Conservation (phyloP, 345 rosid genomes). For the Dimocarpus longan region DNA sequence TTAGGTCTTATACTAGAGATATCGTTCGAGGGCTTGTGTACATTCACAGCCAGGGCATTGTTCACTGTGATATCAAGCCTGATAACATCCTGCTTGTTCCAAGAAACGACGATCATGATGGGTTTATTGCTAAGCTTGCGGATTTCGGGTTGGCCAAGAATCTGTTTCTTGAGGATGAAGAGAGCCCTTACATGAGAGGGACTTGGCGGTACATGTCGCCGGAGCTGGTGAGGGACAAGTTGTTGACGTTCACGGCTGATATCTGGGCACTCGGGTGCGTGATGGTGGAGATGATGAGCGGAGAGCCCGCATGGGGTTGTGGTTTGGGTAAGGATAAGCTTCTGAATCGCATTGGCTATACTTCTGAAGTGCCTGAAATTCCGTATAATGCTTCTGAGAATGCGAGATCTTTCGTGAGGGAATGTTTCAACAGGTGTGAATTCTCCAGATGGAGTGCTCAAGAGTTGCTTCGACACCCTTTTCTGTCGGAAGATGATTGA, state of each 20-base stretch:
- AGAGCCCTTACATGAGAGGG: background rate
- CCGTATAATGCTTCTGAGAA: background rate
- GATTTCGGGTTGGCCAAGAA: constrained; percentile 13
- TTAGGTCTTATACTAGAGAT: background rate
- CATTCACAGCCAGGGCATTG: background rate
- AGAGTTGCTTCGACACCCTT: background rate
- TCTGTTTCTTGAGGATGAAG: background rate
- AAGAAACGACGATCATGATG: background rate
- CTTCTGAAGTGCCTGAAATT: background rate
- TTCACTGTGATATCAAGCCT: constrained; percentile 11
- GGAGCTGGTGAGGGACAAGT: background rate
- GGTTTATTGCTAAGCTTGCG: background rate
- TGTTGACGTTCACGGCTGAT: background rate
- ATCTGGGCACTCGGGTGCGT: background rate
- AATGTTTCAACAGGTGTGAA: background rate
- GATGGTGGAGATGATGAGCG: background rate
- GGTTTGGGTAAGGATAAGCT: background rate
- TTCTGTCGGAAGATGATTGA: background rate
- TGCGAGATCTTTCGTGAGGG: background rate
- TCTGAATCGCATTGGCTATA: background rate
- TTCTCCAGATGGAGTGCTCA: background rate
- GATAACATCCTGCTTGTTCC: constrained; percentile 3
- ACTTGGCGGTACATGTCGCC: background rate
- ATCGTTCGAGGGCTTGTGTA: background rate
- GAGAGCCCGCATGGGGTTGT: background rate